Conservation (phyloP, 768 basidiomycete species). For the Favolaschia claudopus region DNA sequence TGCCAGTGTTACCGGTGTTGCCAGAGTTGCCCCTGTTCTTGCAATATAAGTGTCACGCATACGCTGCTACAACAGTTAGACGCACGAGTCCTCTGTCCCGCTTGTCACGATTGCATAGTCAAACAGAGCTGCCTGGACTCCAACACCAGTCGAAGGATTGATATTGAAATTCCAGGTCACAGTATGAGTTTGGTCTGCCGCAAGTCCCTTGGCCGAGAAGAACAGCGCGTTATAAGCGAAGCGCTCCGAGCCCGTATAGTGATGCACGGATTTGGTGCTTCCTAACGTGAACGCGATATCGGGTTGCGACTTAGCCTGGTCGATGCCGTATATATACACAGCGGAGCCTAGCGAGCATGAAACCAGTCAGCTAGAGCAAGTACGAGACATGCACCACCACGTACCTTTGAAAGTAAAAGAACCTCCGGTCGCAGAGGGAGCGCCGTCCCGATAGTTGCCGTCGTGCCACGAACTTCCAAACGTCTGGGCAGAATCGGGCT, state of each 20-base stretch:
- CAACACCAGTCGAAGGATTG: constrained; percentile 8
- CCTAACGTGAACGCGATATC: constrained; percentile 22
- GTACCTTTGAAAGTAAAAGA: constrained; percentile 26
- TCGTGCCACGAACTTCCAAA: constrained; percentile 12
- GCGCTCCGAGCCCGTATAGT: constrained; percentile 20
- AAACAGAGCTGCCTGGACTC: constrained; percentile 15
- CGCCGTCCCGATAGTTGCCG: constrained; percentile 20
- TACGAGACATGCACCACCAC: neutral
- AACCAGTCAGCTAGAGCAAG: neutral
- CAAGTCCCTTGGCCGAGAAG: constrained; percentile 24
- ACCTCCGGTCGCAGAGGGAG: constrained; percentile 12
- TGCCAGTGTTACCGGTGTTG: neutral
- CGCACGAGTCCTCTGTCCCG: constrained; percentile 6
- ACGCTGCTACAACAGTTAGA: too few relatives aligned
- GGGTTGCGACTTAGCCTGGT: constrained; percentile 20
- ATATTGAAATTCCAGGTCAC: constrained; percentile 22
- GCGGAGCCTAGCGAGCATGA: constrained; percentile 10
- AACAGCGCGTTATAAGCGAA: constrained; percentile 25
- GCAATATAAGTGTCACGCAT: too few relatives aligned
- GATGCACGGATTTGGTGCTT: neutral
- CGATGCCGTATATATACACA: constrained; percentile 25
- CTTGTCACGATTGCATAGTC: constrained; percentile 27
- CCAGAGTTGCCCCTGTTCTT: neutral
- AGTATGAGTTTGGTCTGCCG: constrained; percentile 13
- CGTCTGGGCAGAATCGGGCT: constrained; percentile 17